These are phyloP conservation scores for Aspergillus taichungensis DNA, from an alignment of 495 filamentous ascomycete genomes.

Conservation along the genomic window DNA sequence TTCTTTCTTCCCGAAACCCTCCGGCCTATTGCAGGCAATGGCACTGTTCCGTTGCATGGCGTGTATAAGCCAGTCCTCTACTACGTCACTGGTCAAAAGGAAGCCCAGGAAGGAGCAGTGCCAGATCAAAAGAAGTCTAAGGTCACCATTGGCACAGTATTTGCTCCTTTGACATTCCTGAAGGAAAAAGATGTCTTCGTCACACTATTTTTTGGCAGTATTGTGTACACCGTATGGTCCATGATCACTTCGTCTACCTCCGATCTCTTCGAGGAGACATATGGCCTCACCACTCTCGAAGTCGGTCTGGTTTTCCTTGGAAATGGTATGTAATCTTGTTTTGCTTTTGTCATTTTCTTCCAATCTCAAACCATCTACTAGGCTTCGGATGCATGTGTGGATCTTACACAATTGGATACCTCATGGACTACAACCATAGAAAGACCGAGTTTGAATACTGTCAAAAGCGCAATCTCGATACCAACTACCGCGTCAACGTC, in stretches of 20 bases:
- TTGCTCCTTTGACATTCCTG: slow-evolving; percentile 32
- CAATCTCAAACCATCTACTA: slow-evolving; percentile 8
- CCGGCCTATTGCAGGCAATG: slow-evolving; percentile 65
- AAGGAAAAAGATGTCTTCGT: slow-evolving; percentile 37
- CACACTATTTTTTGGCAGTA: slow-evolving; percentile 36
- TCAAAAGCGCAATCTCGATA: slow-evolving; percentile 26
- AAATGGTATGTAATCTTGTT: slow-evolving; percentile 18
- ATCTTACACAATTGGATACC: slow-evolving; percentile 26
- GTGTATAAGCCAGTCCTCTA: slow-evolving; percentile 32
- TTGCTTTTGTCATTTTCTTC: no score
- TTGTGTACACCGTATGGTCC: slow-evolving; percentile 42
- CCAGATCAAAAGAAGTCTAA: slow-evolving; percentile 23
- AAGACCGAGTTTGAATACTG: slow-evolving; percentile 31
- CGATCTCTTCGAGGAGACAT: slow-evolving; percentile 29
- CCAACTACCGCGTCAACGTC: slow-evolving; percentile 28
- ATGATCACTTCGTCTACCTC: slow-evolving; percentile 44
- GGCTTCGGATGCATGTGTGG: slow-evolving; percentile 31
- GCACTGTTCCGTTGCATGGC: slow-evolving; percentile 33
- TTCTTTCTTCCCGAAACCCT: slow-evolving; percentile 62
- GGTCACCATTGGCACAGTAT: slow-evolving; percentile 26
- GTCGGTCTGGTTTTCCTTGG: slow-evolving; percentile 36
- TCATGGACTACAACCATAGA: slow-evolving; percentile 35
- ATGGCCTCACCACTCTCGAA: slow-evolving; percentile 25
- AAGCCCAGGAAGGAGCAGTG: no score
- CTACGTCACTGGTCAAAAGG: slow-evolving; percentile 22